Base-by-base conservation (phyloP, 2,329 filamentous ascomycete genomes). In the Botrytis sinoallii region DNA sequence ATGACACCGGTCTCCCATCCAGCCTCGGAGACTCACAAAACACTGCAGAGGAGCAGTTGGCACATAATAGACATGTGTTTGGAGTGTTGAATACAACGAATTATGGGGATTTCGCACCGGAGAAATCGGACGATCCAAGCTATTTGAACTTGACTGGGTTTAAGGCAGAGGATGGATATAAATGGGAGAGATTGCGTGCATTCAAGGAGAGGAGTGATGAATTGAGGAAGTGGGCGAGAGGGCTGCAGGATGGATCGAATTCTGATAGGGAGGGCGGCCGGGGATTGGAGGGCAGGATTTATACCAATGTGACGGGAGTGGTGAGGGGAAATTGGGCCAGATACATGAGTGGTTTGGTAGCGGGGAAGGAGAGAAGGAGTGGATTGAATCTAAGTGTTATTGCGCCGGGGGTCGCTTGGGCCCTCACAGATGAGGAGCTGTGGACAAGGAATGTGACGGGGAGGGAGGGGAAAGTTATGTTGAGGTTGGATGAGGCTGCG, bases 391-490 rank as follows among this genome's bases (percentile, higher is more conserved):
- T 92, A 63, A 91, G 88, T 46, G 86, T 86, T 20, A 89, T 92
- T 75, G 87, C 89, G 20, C 89, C 91, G 1, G 87, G 85, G 20
- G 86, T 92, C 75, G 87, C 89, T 61, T 97, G 94, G 85, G 86
- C 85, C 80, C 42, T 82, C 82, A 72, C 86, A 87, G 61, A 77
- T 57, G 76, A 79, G 66, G 83, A 84, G 42, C 87, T 90, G 22
- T 97, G 93, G 87, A 89, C 89, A 40, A 88, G 93, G 76, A 98
- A 98, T 82, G 86, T 97, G 74, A 97, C 94, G 0, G 93, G 93
- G 1, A 80, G 82, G 2, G 86, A 89, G 67, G 93, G 93, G 22
- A 90, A 88, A 75, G 87, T 97, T 75, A 86, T 91, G 75, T 80
- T 97, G 73, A 88, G 91, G 72, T 84, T 97, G 64, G 88, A 89